Conservation (phyloP, 208 protist species). For the Kentomonas sorsogonicus region DNA sequence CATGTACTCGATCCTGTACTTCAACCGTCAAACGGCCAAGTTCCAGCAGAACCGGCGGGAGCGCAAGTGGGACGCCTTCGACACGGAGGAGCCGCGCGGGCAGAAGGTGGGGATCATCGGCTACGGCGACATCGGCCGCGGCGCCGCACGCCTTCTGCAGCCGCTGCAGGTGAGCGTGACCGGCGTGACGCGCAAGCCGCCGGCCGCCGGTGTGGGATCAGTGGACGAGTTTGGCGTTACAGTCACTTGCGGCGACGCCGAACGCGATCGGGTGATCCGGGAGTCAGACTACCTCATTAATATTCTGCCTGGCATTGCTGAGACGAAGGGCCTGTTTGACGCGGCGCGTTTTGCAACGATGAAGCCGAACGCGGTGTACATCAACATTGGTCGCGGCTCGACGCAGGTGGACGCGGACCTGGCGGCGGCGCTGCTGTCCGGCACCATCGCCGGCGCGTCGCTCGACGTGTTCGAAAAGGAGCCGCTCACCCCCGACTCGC, state of each 20-base stretch:
- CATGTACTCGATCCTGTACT: slow-evolving; percentile 48
- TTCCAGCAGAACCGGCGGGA: slow-evolving; percentile 20
- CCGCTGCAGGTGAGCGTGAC: slow-evolving; percentile 38
- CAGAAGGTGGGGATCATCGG: slow-evolving; percentile 51
- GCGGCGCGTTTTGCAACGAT: slow-evolving; percentile 36
- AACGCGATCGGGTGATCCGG: slow-evolving; percentile 23
- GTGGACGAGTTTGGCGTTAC: slow-evolving; percentile 33
- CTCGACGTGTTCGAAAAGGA: slow-evolving; percentile 65
- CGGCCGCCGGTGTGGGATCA: neutral
- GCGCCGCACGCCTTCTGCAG: slow-evolving; percentile 12
- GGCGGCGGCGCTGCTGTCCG: slow-evolving; percentile 21
- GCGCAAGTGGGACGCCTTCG: slow-evolving; percentile 37
- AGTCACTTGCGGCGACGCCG: slow-evolving; percentile 3
- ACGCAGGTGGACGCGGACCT: slow-evolving; percentile 47
- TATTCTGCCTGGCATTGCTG: slow-evolving; percentile 36
- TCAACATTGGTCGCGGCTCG: slow-evolving; percentile 53
- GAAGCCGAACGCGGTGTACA: slow-evolving; percentile 48
- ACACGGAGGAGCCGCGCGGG: slow-evolving; percentile 28
- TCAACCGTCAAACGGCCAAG: slow-evolving; percentile 44
- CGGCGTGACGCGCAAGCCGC: slow-evolving; percentile 22
- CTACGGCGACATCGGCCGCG: slow-evolving; percentile 54
- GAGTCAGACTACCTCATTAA: slow-evolving; percentile 54
- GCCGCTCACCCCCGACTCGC: slow-evolving; percentile 35
- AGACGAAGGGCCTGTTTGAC: slow-evolving; percentile 42
- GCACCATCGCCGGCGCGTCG: slow-evolving; percentile 35